phyloP scores from a whole-genome alignment of 1,139 yeast species.

The Zygosaccharomyces pseudobailii region DNA sequence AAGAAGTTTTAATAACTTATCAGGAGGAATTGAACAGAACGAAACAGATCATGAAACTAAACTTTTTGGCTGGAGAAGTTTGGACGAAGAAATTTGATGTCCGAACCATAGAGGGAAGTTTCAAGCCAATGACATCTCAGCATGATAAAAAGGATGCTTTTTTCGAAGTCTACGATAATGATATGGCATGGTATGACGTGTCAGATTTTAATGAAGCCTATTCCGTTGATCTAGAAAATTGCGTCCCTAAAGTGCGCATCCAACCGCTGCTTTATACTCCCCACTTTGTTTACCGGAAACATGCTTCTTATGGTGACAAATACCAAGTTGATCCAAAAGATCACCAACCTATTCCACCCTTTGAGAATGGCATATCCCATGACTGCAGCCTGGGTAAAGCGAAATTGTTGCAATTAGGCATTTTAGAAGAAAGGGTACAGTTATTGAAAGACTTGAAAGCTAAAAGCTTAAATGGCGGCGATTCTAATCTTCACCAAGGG shows the following conservation, averaged over 20 bases:
- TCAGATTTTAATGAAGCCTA: slow-evolving; percentile 79
- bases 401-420: slow-evolving; percentile 17
- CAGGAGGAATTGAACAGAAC: slow-evolving; percentile 55
- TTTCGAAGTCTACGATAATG: slow-evolving; percentile 38
- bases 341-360: slow-evolving; percentile 34
- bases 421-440: slow-evolving; percentile 26
- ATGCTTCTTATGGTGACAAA: slow-evolving; percentile 44
- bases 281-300: slow-evolving; percentile 68
- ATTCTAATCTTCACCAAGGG: slow-evolving; percentile 4
- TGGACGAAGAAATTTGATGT: slow-evolving; percentile 51
- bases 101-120: slow-evolving; percentile 62
- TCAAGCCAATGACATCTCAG: slow-evolving; percentile 51
- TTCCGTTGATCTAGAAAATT: slow-evolving; percentile 32
- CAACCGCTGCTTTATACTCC: slow-evolving; percentile 71
- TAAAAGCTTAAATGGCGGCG: slow-evolving; percentile 7
- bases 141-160: slow-evolving; percentile 23
- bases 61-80: slow-evolving; percentile 40
- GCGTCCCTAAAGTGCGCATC: slow-evolving; percentile 53
- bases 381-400: slow-evolving; percentile 52
- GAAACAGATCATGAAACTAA: slow-evolving; percentile 52
- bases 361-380: slow-evolving; percentile 53
- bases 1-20: slow-evolving; percentile 58
- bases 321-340: slow-evolving; percentile 37
- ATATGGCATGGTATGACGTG: slow-evolving; percentile 69
- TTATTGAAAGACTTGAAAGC: slow-evolving; percentile 22